Percentiles rank a stretch among this genome's conserved stretches.
These are phyloP conservation scores for Cubamyces sp. DNA, from an alignment of 768 basidiomycete genomes.

Conservation along the genomic window DNA sequence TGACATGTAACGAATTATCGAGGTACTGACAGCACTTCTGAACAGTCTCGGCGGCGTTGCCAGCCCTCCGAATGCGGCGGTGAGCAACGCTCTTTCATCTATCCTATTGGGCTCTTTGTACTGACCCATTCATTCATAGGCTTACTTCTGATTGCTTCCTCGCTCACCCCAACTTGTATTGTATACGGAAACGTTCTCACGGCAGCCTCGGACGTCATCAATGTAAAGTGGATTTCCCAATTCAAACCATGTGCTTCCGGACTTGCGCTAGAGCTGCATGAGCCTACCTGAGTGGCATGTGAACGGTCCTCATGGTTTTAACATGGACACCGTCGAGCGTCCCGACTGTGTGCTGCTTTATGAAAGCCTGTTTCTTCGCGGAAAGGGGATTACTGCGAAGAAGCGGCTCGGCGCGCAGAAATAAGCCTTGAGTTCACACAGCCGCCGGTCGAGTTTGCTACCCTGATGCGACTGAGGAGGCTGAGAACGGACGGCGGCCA, in stretches of 20 bases:
- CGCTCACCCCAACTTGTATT: not conserved
- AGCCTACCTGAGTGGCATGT: too few species aligned
- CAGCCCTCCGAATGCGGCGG: conserved; percentile 73
- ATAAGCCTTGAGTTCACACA: too few species aligned
- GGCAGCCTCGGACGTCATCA: not conserved
- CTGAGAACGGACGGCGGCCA: too few species aligned
- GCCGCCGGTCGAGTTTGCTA: too few species aligned
- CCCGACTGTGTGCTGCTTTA: too few species aligned
- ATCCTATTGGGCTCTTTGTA: not conserved
- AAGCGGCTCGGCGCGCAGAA: too few species aligned
- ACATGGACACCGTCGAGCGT: too few species aligned
- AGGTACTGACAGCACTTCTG: not conserved
- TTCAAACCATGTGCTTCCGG: not conserved
- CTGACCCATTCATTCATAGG: conserved; percentile 2
- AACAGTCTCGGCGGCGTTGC: conserved; percentile 68
- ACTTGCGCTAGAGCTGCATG: not conserved
- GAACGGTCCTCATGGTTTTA: too few species aligned
- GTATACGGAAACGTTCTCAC: not conserved
- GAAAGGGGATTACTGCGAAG: too few species aligned
- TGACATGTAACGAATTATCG: not conserved
- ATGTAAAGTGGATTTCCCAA: not conserved
- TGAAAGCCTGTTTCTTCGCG: too few species aligned
- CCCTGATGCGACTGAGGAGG: too few species aligned
- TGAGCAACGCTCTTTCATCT: conserved; percentile 37
- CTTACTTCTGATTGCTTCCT: conserved; percentile 12